Conservation (phyloP, 208 protist genomes). For the Leishmania amazonensis region DNA sequence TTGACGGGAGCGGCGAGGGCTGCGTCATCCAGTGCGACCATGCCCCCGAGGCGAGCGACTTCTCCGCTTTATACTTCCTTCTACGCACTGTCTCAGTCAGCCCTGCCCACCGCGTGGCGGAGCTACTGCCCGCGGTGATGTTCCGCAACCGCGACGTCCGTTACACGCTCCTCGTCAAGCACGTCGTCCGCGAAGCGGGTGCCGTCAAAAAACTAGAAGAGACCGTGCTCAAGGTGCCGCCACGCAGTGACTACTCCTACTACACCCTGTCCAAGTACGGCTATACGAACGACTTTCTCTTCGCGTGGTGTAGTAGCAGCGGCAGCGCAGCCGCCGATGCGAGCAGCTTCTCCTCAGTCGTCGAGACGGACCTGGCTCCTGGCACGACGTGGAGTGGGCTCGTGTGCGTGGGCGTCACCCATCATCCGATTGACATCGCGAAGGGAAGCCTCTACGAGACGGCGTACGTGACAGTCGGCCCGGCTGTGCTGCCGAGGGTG, state of each 20-base stretch:
- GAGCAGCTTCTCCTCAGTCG: constrained; percentile 16
- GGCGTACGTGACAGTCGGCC: constrained; percentile 50
- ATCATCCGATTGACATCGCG: constrained; percentile 26
- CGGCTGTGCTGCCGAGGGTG: constrained; percentile 36
- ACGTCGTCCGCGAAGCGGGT: constrained; percentile 23
- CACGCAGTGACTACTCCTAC: constrained; percentile 23
- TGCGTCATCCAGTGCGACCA: constrained; percentile 33
- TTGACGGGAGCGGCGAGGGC: constrained; percentile 27
- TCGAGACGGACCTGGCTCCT: constrained; percentile 41
- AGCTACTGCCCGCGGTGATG: constrained; percentile 32
- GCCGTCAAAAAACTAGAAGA: constrained; percentile 16
- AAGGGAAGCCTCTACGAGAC: constrained; percentile 51
- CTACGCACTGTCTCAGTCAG: constrained; percentile 16
- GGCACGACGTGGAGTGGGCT: constrained; percentile 46
- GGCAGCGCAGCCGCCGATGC: neutral
- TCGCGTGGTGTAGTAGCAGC: constrained; percentile 24
- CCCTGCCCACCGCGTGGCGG: constrained; percentile 10
- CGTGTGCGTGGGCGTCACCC: constrained; percentile 27
- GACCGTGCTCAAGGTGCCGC: constrained; percentile 18
- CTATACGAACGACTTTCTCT: constrained; percentile 45
- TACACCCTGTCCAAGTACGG: constrained; percentile 41
- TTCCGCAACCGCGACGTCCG: constrained; percentile 29
- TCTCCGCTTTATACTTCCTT: constrained; percentile 26
- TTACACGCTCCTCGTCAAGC: constrained; percentile 29
- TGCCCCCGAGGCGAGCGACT: constrained; percentile 8